Evolutionary conservation across 208 protist species (phyloP).

Genomic region (Jaenimonas drosophilae): DNA sequence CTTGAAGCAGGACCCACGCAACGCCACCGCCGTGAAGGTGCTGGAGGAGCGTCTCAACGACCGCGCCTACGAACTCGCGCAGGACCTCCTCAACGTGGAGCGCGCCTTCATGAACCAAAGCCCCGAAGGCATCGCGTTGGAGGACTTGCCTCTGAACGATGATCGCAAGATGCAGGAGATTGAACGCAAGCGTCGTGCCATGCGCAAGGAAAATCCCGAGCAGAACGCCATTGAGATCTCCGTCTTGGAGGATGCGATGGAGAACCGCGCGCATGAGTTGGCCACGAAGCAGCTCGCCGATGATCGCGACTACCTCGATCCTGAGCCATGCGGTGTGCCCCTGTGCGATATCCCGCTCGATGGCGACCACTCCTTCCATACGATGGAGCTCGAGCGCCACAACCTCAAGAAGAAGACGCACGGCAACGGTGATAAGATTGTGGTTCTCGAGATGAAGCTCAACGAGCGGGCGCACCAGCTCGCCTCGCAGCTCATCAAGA

Average conservation of each 20-base stretch:
- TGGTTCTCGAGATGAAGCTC: constrained; percentile 29
- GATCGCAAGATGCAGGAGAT: constrained; percentile 52
- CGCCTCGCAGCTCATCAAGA: constrained; percentile 39
- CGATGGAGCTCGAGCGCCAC: constrained; percentile 33
- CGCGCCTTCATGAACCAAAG: constrained; percentile 59
- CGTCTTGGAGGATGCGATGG: constrained; percentile 50
- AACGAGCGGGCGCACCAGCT: constrained; percentile 43
- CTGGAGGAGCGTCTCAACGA: constrained; percentile 56
- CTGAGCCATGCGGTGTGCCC: constrained; percentile 54
- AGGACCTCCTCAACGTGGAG: constrained; percentile 34
- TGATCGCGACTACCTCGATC: constrained; percentile 59
- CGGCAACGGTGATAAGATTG: constrained; percentile 12
- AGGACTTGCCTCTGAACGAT: constrained; percentile 49
- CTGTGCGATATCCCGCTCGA: constrained; percentile 51
- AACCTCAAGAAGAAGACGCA: constrained; percentile 10
- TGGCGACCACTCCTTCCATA: constrained; percentile 41
- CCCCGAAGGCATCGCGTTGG: constrained; percentile 51
- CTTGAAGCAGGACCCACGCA: constrained; percentile 34
- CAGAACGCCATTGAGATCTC: constrained; percentile 18
- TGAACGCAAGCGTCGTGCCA: constrained; percentile 39
- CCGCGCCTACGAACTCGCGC: constrained; percentile 33
- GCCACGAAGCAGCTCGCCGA: constrained; percentile 33
- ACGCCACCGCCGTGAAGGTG: constrained; percentile 15
- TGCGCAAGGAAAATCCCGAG: constrained; percentile 27
- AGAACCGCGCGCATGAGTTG: constrained; percentile 40